Evolutionary conservation across 2,329 filamentous ascomycete species (phyloP), one percentile per base, ranked within the genome.

Genomic region (Fusarium foetens): DNA sequence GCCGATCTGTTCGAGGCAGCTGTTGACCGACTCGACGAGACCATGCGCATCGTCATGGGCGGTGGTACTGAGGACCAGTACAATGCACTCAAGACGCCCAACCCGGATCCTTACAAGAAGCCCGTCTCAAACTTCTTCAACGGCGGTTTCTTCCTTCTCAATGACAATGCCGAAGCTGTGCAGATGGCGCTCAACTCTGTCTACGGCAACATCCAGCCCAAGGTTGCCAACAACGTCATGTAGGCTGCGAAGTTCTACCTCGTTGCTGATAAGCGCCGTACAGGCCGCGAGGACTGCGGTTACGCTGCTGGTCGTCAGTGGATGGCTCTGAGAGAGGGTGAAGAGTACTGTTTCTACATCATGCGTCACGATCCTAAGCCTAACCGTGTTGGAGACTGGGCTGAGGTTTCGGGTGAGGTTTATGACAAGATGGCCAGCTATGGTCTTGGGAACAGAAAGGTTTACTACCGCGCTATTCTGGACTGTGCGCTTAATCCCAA

Each of bases 211-310:
- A 71, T 74, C 21, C 59, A 70, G 61, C 64, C 67, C 16, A 74
- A 74, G 41, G 62, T 74, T 4, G 68, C 68, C 48, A 74, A 72
- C 23, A 70, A 74, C 11, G 68, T 74, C 17, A 74, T 74, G 71
- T 67, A 63, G 13, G 68, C 71, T 1, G 71, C 61, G 21, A 41
- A 27, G 5, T 46, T 72, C 14, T 23, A 57, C 13, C 68, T 74
- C 17, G 65, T 70, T 3, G 68, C 65, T 4, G 71, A 74, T 23
- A 72, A 70, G 48, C 65, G 68, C 3, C 27, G 31, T 0, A 9
- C 3, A 13, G 48, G 41, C 8, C 70, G 49, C 3, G 70, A 73
- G 12, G 66, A 63, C 9, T 73, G 70, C 1, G 66, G 70, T 4
- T 70, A 48, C 3, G 53, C 53, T 3, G 23, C 70, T 0, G 65